Evolutionary conservation across 768 basidiomycete species (phyloP).

Genomic region (Brasilioporus rufonigricans): DNA sequence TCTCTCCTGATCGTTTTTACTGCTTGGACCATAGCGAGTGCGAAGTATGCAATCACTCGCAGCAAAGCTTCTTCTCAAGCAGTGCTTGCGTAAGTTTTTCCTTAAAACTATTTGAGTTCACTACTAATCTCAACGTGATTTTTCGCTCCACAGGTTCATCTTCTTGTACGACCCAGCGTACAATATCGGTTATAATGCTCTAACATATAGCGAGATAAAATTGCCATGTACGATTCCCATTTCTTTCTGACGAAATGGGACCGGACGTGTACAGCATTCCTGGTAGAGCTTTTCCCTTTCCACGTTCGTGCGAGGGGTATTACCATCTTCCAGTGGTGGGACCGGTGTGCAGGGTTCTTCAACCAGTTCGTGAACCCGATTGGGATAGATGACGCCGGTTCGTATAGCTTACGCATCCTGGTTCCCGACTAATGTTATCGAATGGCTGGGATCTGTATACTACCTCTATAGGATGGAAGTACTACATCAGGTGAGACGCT

Average conservation of each 20-base stretch:
- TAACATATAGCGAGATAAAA: too few species aligned
- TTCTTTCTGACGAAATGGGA: too few species aligned
- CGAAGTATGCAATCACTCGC: not conserved
- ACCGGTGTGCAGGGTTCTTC: conserved; percentile 33
- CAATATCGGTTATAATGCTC: not conserved
- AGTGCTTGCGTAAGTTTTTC: not conserved
- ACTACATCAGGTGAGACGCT: not conserved
- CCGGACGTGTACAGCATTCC: conserved; percentile 27
- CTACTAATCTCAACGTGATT: not conserved
- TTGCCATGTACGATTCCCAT: too few species aligned
- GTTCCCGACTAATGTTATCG: too few species aligned
- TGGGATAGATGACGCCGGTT: conserved; percentile 4
- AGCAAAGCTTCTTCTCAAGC: not conserved
- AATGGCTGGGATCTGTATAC: too few species aligned
- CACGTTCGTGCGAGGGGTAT: not conserved
- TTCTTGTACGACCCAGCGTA: not conserved
- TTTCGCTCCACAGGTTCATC: not conserved
- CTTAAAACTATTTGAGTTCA: too few species aligned
- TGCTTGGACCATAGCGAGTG: conserved; percentile 6
- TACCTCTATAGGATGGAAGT: not conserved
- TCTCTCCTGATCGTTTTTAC: conserved; percentile 6
- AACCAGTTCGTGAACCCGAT: conserved; percentile 15
- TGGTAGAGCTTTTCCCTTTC: not conserved
- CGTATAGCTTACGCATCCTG: too few species aligned
- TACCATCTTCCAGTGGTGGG: conserved; percentile 57